Evolutionary conservation across 345 rosid species (phyloP).

Genomic region (Erysimum cheiranthoides): DNA sequence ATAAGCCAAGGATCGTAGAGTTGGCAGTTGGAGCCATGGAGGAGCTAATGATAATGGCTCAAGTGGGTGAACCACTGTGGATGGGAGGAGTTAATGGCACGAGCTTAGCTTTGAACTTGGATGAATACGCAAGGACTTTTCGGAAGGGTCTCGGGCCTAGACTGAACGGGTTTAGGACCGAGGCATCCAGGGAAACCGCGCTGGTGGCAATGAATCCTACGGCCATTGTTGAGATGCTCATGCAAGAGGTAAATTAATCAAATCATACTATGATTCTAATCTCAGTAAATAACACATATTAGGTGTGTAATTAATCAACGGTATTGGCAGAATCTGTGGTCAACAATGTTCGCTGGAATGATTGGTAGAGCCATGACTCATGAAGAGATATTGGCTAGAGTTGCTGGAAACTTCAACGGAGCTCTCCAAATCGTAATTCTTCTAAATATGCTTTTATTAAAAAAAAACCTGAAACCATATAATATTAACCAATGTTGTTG

Average conservation of each 20-base stretch:
- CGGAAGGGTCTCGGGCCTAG: slow-evolving; percentile 69
- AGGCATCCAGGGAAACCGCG: slow-evolving; percentile 74
- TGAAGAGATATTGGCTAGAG: slow-evolving; percentile 70
- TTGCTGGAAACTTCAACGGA: slow-evolving; percentile 72
- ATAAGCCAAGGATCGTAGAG: slow-evolving; percentile 73
- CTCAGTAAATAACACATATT: background rate
- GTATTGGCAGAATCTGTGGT: slow-evolving; percentile 75
- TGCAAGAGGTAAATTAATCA: slow-evolving; percentile 65
- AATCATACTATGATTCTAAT: slow-evolving; percentile 8
- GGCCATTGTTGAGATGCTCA: slow-evolving; percentile 71
- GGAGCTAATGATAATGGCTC: slow-evolving; percentile 79
- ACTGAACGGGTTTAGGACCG: slow-evolving; percentile 67
- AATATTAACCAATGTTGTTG: slow-evolving; percentile 1
- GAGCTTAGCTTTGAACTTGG: slow-evolving; percentile 54
- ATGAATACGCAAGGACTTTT: slow-evolving; percentile 65
- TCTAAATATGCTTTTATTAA: background rate
- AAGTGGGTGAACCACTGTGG: slow-evolving; percentile 85
- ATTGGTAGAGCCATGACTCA: slow-evolving; percentile 68
- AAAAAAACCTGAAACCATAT: background rate
- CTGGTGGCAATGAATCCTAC: slow-evolving; percentile 74
- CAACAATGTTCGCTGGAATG: slow-evolving; percentile 69
- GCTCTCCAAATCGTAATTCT: slow-evolving; percentile 74
- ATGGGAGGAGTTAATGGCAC: slow-evolving; percentile 57
- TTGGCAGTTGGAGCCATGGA: slow-evolving; percentile 93
- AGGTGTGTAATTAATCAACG: background rate